A percentile compares a stretch with the other conserved stretches of the same genome.
These are phyloP conservation scores for Cochlearia excelsa DNA, from an alignment of 345 rosid genomes.

Conservation along the genomic window DNA sequence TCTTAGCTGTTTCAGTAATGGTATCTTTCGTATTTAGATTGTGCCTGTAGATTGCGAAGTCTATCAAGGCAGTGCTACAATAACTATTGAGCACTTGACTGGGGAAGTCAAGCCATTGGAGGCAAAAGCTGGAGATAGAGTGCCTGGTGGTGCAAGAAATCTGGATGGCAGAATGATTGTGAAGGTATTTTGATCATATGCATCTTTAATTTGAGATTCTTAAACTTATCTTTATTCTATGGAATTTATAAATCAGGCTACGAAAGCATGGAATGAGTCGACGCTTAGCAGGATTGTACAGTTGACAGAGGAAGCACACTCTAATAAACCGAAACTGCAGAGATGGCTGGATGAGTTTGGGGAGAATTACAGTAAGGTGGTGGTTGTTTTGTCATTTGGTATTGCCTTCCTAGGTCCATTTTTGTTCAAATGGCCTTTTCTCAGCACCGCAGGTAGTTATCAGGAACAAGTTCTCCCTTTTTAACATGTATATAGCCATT, in stretches of 20 bases:
- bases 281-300: slow-evolving; percentile 86
- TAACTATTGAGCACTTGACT: slow-evolving; percentile 92
- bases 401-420: slow-evolving; percentile 80
- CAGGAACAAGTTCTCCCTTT: slow-evolving; percentile 4
- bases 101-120: slow-evolving; percentile 95
- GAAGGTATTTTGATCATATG: slow-evolving; percentile 46
- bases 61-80: slow-evolving; percentile 84
- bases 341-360: slow-evolving; percentile 98
- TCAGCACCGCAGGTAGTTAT: slow-evolving; percentile 75
- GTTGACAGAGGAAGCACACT: slow-evolving; percentile 91
- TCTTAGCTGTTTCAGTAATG: slow-evolving; percentile 7
- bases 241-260: slow-evolving; percentile 44
- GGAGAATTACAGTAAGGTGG: slow-evolving; percentile 86
- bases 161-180: slow-evolving; percentile 94
- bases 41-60: slow-evolving; percentile 95
- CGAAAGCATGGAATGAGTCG: slow-evolving; percentile 87
- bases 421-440: slow-evolving; percentile 92
- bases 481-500: neutral
- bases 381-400: slow-evolving; percentile 70
- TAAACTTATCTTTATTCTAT: slow-evolving; percentile 4
- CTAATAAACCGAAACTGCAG: slow-evolving; percentile 87
- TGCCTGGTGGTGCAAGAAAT: slow-evolving; percentile 97
- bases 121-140: slow-evolving; percentile 76
- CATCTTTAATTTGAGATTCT: neutral
- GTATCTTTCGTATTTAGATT: slow-evolving; percentile 46